phyloP scores from a whole-genome alignment of 2,329 filamentous ascomycete genomes.

The Alternaria arbusti region DNA sequence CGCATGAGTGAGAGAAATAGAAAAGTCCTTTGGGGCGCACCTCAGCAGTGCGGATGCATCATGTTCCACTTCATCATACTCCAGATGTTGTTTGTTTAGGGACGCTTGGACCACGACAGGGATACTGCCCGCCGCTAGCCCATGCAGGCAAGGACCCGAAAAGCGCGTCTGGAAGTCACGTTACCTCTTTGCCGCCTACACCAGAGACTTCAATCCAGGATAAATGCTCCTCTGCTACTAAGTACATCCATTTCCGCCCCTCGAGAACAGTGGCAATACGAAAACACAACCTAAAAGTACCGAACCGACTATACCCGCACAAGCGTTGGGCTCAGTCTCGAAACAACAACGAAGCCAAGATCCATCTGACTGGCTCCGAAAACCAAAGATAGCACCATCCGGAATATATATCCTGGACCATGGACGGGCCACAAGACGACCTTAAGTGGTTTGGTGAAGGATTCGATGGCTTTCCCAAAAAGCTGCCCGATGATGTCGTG shows the following conservation, averaged over 20 bases:
- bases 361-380: background rate
- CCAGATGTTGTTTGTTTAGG: constrained; percentile 29
- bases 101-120: constrained; percentile 20
- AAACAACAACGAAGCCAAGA: background rate
- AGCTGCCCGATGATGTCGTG: constrained; percentile 80
- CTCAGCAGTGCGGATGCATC: constrained; percentile 12
- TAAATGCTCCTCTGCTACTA: background rate
- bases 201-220: background rate
- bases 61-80: constrained; percentile 14
- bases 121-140: constrained; percentile 13
- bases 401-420: constrained; percentile 7
- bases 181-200: constrained; percentile 24
- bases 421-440: constrained; percentile 57
- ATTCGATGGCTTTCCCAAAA: constrained; percentile 69
- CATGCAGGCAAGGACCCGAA: constrained; percentile 19
- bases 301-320: background rate
- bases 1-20: constrained; percentile 41
- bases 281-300: rapidly evolving
- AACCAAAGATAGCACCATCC: background rate
- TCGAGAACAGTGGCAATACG: background rate
- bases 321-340: background rate
- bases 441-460: constrained; percentile 71
- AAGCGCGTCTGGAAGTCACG: constrained; percentile 26
- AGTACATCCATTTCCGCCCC: background rate
- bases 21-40: constrained; percentile 15